These are phyloP conservation scores for Bassia scoparia DNA, from an alignment of 148 eudicot genomes.

Conservation along the genomic window DNA sequence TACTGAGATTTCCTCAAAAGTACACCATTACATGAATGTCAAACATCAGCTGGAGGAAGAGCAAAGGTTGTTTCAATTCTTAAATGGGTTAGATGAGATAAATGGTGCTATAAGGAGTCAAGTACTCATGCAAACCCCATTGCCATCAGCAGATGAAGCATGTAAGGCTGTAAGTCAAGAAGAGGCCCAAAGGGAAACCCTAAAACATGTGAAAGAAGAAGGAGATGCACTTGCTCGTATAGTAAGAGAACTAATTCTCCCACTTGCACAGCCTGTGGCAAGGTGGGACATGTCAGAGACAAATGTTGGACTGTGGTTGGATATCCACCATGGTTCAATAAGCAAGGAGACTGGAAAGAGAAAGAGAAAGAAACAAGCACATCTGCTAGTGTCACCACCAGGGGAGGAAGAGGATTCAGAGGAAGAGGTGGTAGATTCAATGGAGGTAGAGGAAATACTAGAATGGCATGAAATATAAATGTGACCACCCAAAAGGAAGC, in stretches of 20 bases:
- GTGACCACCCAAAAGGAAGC: not conserved
- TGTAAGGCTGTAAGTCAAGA: not conserved
- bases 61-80: not conserved
- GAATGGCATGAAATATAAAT: not conserved
- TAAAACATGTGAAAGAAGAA: not conserved
- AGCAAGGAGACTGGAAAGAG: not conserved
- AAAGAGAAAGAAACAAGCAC: not conserved
- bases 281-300: not conserved
- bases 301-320: not conserved
- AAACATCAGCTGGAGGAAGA: not conserved
- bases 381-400: no score
- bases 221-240: not conserved
- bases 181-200: not conserved
- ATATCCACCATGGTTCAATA: not conserved
- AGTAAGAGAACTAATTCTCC: not conserved
- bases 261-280: not conserved
- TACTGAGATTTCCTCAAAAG: not conserved
- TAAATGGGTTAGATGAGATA: not conserved
- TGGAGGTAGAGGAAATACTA: not conserved
- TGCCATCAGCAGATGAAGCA: not conserved
- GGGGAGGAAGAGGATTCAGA: not conserved
- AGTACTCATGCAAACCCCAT: not conserved
- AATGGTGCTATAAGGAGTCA: not conserved
- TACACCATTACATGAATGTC: not conserved
- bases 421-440: no score